Conservation (phyloP, 2,329 filamentous ascomycete species). For the Helicocarpus griseus region DNA sequence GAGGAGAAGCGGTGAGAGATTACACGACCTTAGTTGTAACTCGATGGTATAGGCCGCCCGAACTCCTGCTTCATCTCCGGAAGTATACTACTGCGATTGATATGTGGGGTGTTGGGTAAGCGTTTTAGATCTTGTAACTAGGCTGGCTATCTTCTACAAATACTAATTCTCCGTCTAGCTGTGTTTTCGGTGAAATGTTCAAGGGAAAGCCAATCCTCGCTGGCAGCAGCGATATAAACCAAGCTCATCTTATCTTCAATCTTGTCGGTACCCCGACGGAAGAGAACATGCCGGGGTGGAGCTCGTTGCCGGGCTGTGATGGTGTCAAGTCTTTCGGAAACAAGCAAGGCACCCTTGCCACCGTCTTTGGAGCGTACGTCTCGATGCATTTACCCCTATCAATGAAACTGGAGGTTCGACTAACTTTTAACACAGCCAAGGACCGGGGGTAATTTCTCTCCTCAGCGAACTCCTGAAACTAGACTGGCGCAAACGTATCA, state of each 20-base stretch:
- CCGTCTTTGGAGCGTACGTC: conserved; percentile 62
- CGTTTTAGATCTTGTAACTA: conserved; percentile 9
- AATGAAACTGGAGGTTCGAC: background rate
- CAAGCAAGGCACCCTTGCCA: conserved; percentile 56
- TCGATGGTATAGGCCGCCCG: conserved; percentile 91
- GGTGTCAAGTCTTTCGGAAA: conserved; percentile 53
- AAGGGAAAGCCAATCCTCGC: conserved; percentile 84
- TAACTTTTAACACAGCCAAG: conserved; percentile 39
- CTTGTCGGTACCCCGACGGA: conserved; percentile 84
- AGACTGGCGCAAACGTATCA: conserved; percentile 81
- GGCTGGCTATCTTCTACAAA: conserved; percentile 10
- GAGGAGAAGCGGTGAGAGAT: conserved; percentile 75
- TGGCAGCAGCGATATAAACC: conserved; percentile 78
- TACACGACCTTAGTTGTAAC: conserved; percentile 97
- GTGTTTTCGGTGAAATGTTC: conserved; percentile 97
- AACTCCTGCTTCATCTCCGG: conserved; percentile 77
- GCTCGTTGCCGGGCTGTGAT: conserved; percentile 69
- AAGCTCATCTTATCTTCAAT: conserved; percentile 88
- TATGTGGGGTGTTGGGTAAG: conserved; percentile 93
- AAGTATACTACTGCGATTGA: conserved; percentile 97
- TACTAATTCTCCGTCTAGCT: conserved; percentile 43
- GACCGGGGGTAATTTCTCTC: conserved; percentile 64
- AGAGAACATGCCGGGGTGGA: conserved; percentile 88
- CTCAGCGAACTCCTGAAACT: conserved; percentile 75
- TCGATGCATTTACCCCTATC: background rate